Base-by-base conservation (phyloP, 495 filamentous ascomycete species). In the Neurospora cerealis region DNA sequence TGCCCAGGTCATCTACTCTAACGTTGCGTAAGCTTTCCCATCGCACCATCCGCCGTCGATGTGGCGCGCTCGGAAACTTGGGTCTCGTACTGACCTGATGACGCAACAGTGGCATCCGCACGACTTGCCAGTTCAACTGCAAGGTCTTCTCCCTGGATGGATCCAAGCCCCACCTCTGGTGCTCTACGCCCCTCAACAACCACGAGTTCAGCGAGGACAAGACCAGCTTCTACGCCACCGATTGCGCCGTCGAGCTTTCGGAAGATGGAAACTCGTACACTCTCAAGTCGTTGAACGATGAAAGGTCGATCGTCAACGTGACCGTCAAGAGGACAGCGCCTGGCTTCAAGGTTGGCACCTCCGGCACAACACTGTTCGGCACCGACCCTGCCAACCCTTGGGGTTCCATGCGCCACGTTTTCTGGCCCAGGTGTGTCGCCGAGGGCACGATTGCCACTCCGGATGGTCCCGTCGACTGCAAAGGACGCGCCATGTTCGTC, bases 1-100 rank as follows among this genome's bases (percentile, higher is more conserved):
- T 82, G 89, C 87, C 70, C 96, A 98, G 86, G 87, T 98, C 81
- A 97, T 98, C 80, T 98, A 98, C 88, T 97, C 92, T 84, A 99
- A 97, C 83, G 93, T 99, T 83, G 91, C 88, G 96, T 98, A 88
- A 86, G 94, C 80, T 41, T 70, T 42, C 48, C 36, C 70, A 44
- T 54, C 46, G 15, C 28, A 71, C 41, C 10, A 41, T 38, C 70
- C 36, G 72, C 40, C 73, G 42, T 74, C 66, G 74, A 69, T 34
- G 73, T 70, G 36, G 15, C 70, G 78, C 48, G 48, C 48, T 60
- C 48, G 21, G 11, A 60, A 34, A 32, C 24, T 9, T 17, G 21
- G 54, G 54, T 13, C 54, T 62, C 13, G 54, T 62, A 62, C 83
- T 83, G 75, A 86, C 80, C 37, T 71, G 54, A 34, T 62, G 42